These are phyloP conservation scores for Huntiella savannae DNA, from an alignment of 2,329 filamentous ascomycete genomes.

Conservation along the genomic window DNA sequence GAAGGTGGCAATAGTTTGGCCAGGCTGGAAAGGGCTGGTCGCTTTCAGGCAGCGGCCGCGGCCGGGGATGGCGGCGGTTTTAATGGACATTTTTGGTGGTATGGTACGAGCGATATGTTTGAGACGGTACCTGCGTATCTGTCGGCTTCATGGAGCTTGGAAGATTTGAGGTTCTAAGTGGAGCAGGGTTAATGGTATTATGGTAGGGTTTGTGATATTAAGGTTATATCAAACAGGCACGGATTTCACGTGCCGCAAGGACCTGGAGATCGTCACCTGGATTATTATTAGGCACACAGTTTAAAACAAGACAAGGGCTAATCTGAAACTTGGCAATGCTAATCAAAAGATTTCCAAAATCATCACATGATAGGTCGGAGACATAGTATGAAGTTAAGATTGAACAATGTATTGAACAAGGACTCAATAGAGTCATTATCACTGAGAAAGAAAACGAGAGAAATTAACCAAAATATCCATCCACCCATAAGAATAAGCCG, in stretches of 20 bases:
- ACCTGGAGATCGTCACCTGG: not conserved
- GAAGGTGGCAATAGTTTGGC: conserved; percentile 28
- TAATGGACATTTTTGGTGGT: conserved; percentile 4
- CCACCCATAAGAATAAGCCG: too few relatives aligned
- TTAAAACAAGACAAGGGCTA: not conserved
- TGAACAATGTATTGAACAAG: not conserved
- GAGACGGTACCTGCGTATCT: not conserved
- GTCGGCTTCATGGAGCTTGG: not conserved
- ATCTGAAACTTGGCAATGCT: not conserved
- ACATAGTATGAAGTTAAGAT: not conserved
- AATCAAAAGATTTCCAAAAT: too few relatives aligned
- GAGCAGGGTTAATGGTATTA: not conserved
- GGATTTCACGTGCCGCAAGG: not conserved
- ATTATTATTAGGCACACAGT: not conserved
- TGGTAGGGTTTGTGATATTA: not conserved
- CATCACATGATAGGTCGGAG: not conserved
- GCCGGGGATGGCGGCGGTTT: not conserved
- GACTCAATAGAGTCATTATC: not conserved
- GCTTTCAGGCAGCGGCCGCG: conserved; percentile 28
- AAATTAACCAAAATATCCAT: not conserved
- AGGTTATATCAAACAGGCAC: not conserved
- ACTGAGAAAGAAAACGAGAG: not conserved
- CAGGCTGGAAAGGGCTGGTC: conserved; percentile 24
- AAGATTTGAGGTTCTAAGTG: not conserved
- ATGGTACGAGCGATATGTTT: not conserved